Percentiles rank a stretch among this genome's conserved stretches.
Conservation (phyloP, 2,329 filamentous ascomycete genomes). For the Beauveria sp. region DNA sequence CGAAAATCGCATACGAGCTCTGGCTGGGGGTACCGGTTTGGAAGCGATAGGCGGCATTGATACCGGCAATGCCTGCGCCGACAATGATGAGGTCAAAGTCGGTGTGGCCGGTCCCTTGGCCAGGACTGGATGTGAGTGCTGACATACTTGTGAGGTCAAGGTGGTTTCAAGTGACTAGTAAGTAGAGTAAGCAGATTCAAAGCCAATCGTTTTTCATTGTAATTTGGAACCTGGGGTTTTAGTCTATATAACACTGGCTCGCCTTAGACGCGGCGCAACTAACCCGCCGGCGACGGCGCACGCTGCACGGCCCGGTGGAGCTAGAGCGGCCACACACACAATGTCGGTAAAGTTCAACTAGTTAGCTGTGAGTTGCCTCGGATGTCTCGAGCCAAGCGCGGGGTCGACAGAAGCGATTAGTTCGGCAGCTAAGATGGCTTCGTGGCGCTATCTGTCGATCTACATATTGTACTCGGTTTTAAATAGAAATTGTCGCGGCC, state of each 20-base stretch:
- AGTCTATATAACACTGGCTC: not conserved
- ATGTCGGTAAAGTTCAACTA: not conserved
- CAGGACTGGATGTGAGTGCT: not conserved
- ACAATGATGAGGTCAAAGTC: constrained; percentile 53
- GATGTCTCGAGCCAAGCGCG: not conserved
- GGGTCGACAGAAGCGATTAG: not conserved
- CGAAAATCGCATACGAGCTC: constrained; percentile 57
- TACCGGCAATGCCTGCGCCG: constrained; percentile 67
- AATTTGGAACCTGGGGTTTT: not conserved
- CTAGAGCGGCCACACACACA: not conserved
- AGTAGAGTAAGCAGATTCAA: not conserved
- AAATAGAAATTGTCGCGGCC: no score
- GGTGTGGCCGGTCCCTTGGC: not conserved
- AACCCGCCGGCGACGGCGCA: constrained; percentile 1
- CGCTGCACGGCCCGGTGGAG: not conserved
- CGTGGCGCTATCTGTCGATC: no score
- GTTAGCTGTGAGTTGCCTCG: not conserved
- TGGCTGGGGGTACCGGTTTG: constrained; percentile 46
- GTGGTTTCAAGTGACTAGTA: no score
- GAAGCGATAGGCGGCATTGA: constrained; percentile 67
- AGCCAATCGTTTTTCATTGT: not conserved
- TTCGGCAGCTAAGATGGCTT: no score
- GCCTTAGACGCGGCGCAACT: not conserved
- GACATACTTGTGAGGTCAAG: not conserved
- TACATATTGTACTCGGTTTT: no score